Evolutionary conservation across 352 stramenopile genomes (phyloP), one percentile per base, ranked within the genome.

Genomic region (Aphanomyces euteiches): DNA sequence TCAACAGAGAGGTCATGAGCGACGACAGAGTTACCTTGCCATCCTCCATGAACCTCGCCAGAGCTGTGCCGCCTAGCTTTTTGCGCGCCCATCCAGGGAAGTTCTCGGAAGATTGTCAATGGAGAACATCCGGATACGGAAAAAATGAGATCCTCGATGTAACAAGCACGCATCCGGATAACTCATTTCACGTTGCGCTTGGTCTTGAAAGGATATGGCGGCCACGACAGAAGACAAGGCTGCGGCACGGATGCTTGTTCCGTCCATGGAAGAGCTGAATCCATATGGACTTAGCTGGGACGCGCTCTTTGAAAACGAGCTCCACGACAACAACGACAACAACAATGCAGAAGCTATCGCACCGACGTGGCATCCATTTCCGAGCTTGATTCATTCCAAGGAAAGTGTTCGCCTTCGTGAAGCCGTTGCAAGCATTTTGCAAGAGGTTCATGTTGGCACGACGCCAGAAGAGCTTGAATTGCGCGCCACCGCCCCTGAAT

Each of bases 221-320:
- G 36, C 43, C 28, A 37, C 54, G 54, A 37, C 54, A 61, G 54
- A 28, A 15, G 19, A 41, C 41, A 56, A 28, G 39, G 48, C 12
- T 4, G 59, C 47, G 19, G 12, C 41, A 13, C 38, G 56, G 19
- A 41, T 67, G 41, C 19, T 39, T n/a, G 13, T 93, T 56, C 87
- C 87, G 12, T 82, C 84, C n/a, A 92, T 93, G 53, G 79, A 86
- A 53, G 74, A 79, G 34, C 71, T 95, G 39, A 95, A 93, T 72
- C 85, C 85, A 37, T 92, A 86, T 63, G 82, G 59, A 7, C 43
- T 67, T 10, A 37, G 39, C n/a, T 67, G 59, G 59, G 41, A 50
- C 43, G 59, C 39, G 7, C 54, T 41, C 19, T 61, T 61, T 13
- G 54, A 61, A n/a, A 61, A 41, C 43, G 59, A 67, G 12, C 17